phyloP scores from a whole-genome alignment of 2,329 filamentous ascomycete species.

The Lasiodiplodia theobromae region DNA sequence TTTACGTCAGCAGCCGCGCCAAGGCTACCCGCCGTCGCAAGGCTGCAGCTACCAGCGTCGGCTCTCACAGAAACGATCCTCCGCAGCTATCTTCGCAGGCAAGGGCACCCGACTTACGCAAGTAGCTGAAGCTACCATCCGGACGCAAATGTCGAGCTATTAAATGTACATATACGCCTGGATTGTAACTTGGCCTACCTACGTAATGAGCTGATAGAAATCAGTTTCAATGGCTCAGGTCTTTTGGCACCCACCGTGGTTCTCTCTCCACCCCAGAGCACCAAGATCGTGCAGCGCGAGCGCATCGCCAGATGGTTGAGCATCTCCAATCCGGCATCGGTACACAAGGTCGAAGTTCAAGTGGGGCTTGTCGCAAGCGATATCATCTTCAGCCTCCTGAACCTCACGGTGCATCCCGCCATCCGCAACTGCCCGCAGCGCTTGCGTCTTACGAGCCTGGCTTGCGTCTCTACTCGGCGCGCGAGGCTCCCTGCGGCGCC shows the following conservation, averaged over 20 bases:
- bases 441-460: background rate
- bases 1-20: conserved; percentile 19
- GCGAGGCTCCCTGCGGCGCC: conserved; percentile 4
- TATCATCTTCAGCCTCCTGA: conserved; percentile 17
- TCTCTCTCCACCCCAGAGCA: background rate
- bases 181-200: too few relatives aligned
- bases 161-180: too few relatives aligned
- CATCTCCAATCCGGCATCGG: background rate
- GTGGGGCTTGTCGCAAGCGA: background rate
- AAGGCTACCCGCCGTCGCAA: background rate
- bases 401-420: background rate
- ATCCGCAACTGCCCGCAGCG: background rate
- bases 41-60: background rate
- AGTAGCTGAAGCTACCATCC: too few relatives aligned
- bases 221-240: too few relatives aligned
- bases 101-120: too few relatives aligned
- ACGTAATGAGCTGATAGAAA: too few relatives aligned
- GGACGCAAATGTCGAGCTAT: too few relatives aligned
- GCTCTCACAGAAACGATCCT: too few relatives aligned
- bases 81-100: too few relatives aligned
- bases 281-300: too few relatives aligned
- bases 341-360: background rate
- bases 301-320: background rate
- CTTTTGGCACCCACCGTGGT: background rate
- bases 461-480: too few relatives aligned